Percentiles rank a stretch among this genome's conserved stretches.
Conservation (phyloP, 441 rosid genomes). For the Corymbia calophylla region DNA sequence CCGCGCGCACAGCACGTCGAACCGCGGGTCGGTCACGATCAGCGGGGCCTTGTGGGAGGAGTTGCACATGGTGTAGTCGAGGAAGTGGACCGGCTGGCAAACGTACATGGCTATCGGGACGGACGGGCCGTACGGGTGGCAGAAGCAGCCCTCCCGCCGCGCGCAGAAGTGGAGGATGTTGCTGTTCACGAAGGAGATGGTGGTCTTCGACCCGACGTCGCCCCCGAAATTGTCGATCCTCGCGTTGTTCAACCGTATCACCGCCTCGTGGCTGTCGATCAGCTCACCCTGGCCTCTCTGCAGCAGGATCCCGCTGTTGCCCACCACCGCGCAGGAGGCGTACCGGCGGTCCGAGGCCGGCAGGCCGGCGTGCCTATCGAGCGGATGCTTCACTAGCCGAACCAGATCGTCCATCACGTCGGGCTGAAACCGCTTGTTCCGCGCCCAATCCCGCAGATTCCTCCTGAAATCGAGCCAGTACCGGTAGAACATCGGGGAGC, state of each 20-base stretch:
- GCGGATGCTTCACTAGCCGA: constrained; percentile 42
- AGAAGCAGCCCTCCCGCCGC: constrained; percentile 49
- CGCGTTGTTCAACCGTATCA: constrained; percentile 84
- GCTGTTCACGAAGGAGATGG: constrained; percentile 75
- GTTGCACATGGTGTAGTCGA: constrained; percentile 70
- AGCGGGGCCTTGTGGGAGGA: constrained; percentile 45
- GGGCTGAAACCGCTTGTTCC: constrained; percentile 43
- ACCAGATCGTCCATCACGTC: constrained; percentile 53
- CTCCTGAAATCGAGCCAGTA: constrained; percentile 68
- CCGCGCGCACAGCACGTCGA: constrained; percentile 67
- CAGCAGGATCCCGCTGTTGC: constrained; percentile 82
- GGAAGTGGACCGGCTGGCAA: constrained; percentile 76
- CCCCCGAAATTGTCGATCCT: constrained; percentile 38
- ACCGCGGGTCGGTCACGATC: constrained; percentile 70
- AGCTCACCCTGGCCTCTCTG: constrained; percentile 39
- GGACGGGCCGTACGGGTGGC: constrained; percentile 69
- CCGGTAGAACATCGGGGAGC: constrained; percentile 56
- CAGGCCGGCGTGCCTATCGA: constrained; percentile 39
- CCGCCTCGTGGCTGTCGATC: constrained; percentile 76
- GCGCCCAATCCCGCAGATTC: constrained; percentile 50
- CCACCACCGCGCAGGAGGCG: constrained; percentile 82
- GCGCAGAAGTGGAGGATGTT: constrained; percentile 75
- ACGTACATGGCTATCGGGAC: constrained; percentile 73
- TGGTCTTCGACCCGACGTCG: constrained; percentile 67
- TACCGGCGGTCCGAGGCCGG: constrained; percentile 30